phyloP scores from a whole-genome alignment of 441 rosid genomes.

The Pelargonium citronellum region DNA sequence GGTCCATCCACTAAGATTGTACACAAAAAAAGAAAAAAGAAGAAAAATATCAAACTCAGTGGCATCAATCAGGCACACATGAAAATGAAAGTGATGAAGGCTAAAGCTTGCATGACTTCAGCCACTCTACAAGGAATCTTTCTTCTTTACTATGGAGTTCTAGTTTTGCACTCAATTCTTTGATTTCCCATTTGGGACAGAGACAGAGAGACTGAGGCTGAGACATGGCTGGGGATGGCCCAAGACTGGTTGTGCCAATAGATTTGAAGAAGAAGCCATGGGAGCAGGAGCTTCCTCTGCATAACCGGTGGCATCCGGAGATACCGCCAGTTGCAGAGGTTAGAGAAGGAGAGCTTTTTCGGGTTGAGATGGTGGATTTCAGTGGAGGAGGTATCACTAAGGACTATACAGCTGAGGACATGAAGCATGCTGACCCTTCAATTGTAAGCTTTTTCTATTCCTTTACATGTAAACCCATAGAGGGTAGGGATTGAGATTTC shows the following conservation, averaged over 20 bases:
- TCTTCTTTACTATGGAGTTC: background rate
- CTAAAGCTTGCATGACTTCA: background rate
- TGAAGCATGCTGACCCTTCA: constrained; percentile 44
- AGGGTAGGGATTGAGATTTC: no score
- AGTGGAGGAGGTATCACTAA: constrained; percentile 42
- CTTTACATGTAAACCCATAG: no score
- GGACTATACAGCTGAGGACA: constrained; percentile 40
- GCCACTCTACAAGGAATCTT: background rate
- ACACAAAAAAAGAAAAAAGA: background rate
- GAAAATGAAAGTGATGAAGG: background rate
- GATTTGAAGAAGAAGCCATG: constrained; percentile 75
- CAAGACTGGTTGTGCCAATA: constrained; percentile 50
- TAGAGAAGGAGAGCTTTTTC: constrained; percentile 36
- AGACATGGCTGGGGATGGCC: constrained; percentile 34
- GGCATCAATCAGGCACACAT: background rate
- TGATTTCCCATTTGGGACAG: background rate
- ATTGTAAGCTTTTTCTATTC: constrained; percentile 24
- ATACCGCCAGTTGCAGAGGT: constrained; percentile 49
- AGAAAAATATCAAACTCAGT: background rate
- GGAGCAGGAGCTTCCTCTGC: constrained; percentile 52
- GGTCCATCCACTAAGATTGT: constrained; percentile 5
- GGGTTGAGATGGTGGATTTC: constrained; percentile 58
- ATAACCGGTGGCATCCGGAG: constrained; percentile 64
- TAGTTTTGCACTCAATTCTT: background rate
- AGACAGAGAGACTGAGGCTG: background rate